These are phyloP conservation scores for Barnettozyma sucrosica DNA, from an alignment of 805 yeast genomes.

Conservation along the genomic window DNA sequence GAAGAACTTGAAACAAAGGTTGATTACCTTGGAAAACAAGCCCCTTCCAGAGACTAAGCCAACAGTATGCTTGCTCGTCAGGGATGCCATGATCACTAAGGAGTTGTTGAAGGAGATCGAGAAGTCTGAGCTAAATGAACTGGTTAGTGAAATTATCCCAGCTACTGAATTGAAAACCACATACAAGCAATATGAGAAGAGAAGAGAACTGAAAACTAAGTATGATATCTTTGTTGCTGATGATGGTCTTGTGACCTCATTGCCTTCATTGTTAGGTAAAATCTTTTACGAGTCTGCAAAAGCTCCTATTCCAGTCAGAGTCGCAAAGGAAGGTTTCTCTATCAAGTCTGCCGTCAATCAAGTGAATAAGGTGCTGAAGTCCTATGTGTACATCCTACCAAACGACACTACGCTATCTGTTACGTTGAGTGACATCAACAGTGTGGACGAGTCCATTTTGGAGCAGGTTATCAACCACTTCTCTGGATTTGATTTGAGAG, in stretches of 20 bases:
- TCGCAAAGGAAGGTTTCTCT: slow-evolving; percentile 36
- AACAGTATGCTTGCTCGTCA: slow-evolving; percentile 59
- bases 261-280: slow-evolving; percentile 83
- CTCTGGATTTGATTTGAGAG: slow-evolving; percentile 41
- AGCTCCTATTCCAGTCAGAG: slow-evolving; percentile 60
- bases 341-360: slow-evolving; percentile 49
- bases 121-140: slow-evolving; percentile 24
- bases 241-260: slow-evolving; percentile 68
- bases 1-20: slow-evolving; percentile 34
- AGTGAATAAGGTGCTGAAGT: slow-evolving; percentile 49
- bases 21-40: slow-evolving; percentile 37
- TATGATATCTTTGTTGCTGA: slow-evolving; percentile 81
- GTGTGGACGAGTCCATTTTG: slow-evolving; percentile 42
- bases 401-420: slow-evolving; percentile 64
- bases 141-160: slow-evolving; percentile 50
- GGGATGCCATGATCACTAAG: slow-evolving; percentile 48
- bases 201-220: slow-evolving; percentile 63
- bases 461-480: slow-evolving; percentile 47
- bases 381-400: slow-evolving; percentile 62
- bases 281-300: slow-evolving; percentile 60
- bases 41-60: slow-evolving; percentile 32
- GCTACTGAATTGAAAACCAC: slow-evolving; percentile 74
- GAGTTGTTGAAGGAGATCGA: slow-evolving; percentile 25
- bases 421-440: slow-evolving; percentile 52
- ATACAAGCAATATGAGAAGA: slow-evolving; percentile 83